Evolutionary conservation across 1,284 basidiomycete genomes (phyloP).

Genomic region (Singerocomus inundabilis): DNA sequence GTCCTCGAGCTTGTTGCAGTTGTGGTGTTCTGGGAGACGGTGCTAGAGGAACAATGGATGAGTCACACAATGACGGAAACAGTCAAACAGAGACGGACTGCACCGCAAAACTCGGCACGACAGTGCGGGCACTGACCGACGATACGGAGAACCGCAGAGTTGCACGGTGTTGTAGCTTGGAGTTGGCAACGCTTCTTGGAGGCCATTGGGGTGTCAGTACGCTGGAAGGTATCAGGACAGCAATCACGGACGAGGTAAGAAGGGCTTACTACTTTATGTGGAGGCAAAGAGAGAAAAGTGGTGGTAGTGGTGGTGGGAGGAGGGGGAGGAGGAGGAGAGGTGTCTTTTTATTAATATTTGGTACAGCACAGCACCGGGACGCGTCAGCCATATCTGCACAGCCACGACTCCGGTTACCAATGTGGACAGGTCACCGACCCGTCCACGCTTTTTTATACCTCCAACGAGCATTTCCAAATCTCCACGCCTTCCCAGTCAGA

Average conservation of each 20-base stretch:
- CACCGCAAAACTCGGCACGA: constrained; percentile 69
- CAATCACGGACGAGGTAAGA: background rate
- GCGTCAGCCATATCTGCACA: constrained; percentile 33
- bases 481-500: constrained; percentile 77
- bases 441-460: too few species aligned
- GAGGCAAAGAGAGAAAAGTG: background rate
- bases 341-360: constrained; percentile 31
- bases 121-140: constrained; percentile 83
- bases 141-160: constrained; percentile 73
- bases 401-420: constrained; percentile 21
- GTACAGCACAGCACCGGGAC: constrained; percentile 30
- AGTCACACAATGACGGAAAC: constrained; percentile 16
- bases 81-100: constrained; percentile 49
- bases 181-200: constrained; percentile 84
- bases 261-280: constrained; percentile 4
- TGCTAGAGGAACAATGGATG: constrained; percentile 48
- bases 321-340: constrained; percentile 2
- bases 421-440: too few species aligned
- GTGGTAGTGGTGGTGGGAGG: background rate
- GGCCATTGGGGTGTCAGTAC: constrained; percentile 49
- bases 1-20: constrained; percentile 73
- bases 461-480: constrained; percentile 50
- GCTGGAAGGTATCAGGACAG: constrained; percentile 1
- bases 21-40: constrained; percentile 80
- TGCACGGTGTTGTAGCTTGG: constrained; percentile 66